Base-by-base conservation (phyloP, 306 rosid genomes). In the Geum urbanum region DNA sequence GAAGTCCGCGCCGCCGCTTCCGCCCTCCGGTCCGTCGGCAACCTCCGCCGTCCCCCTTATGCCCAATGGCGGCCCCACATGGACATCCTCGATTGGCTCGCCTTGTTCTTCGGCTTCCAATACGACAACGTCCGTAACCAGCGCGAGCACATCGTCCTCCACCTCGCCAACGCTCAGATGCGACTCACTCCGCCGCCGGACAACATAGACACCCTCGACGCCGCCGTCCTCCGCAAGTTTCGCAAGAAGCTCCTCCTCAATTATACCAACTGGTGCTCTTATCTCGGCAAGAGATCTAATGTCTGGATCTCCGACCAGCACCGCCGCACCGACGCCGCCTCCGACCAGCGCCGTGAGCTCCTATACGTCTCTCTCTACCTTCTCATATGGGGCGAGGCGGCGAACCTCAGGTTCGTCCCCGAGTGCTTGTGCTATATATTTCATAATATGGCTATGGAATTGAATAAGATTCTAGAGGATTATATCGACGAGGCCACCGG, bases 141-240 rank as follows among this genome's bases (percentile, higher is more conserved):
- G 82, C 81, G 98, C n/a, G 98, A 94, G 82, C 98, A 94, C 69
- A 69, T 94, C 0, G 92, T 90, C 1, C 98, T 94, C 67, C 98
- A 94, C 82, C 86, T 94, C 4, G 97, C 96, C 16, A 94, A 94
- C 76, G 95, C 95, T 24, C 97, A 94, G 94, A 90, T 94, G 98
- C 94, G 98, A 8, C 87, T 90, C 61, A 81, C 81, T 5, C 96
- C 96, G 71, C 96, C 98, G 20, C 97, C 98, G 18, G 97, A 90
- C 74, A 94, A 88, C 80, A 88, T 90, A 66, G 98, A 94, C 56
- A 79, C 82, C 0, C 82, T 94, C 4, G 97, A 94, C 55, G 84
- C 69, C 53, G 6, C 44, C 55, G 98, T 90, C 40, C 73, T 94
- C 70, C 88, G 96, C 9, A 84, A 84, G n/a, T 94, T 90, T 71